Percentiles rank a stretch among this genome's conserved stretches.
These are phyloP conservation scores for Acer campestre DNA, from an alignment of 345 rosid genomes.

Conservation along the genomic window DNA sequence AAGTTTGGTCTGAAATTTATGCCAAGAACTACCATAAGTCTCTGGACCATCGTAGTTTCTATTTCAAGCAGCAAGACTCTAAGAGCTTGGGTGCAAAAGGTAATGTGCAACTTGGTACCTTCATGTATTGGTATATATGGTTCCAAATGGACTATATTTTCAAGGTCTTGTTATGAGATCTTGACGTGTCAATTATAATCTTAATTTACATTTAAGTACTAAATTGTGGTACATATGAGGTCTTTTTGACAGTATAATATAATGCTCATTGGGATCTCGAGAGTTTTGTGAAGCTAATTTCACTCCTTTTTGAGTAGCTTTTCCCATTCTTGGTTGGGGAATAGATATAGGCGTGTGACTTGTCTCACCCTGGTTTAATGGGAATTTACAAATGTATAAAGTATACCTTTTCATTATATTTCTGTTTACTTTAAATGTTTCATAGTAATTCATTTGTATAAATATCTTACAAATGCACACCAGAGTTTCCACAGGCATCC, in stretches of 20 bases:
- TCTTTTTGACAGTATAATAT: neutral
- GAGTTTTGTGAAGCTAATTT: neutral
- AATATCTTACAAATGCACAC: neutral
- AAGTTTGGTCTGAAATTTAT: conserved; percentile 98
- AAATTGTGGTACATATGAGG: neutral
- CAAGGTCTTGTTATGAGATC: neutral
- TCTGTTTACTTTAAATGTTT: neutral
- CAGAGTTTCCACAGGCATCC: neutral
- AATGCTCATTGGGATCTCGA: neutral
- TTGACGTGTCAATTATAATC: neutral
- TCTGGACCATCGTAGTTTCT: conserved; percentile 96
- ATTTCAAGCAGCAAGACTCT: conserved; percentile 95
- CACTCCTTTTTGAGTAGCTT: neutral
- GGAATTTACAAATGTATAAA: neutral
- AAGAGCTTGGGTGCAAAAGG: conserved; percentile 96
- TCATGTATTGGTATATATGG: neutral
- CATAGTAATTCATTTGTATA: neutral
- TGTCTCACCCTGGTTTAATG: neutral
- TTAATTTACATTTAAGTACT: neutral
- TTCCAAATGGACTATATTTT: neutral
- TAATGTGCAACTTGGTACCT: conserved; percentile 28
- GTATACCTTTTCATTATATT: neutral
- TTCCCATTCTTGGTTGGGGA: neutral
- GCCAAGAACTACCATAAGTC: conserved; percentile 94
- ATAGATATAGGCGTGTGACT: neutral